Percentiles rank a stretch among this genome's conserved stretches.
Conservation (phyloP, 768 basidiomycete genomes). For the Tephrocybe rancida region DNA sequence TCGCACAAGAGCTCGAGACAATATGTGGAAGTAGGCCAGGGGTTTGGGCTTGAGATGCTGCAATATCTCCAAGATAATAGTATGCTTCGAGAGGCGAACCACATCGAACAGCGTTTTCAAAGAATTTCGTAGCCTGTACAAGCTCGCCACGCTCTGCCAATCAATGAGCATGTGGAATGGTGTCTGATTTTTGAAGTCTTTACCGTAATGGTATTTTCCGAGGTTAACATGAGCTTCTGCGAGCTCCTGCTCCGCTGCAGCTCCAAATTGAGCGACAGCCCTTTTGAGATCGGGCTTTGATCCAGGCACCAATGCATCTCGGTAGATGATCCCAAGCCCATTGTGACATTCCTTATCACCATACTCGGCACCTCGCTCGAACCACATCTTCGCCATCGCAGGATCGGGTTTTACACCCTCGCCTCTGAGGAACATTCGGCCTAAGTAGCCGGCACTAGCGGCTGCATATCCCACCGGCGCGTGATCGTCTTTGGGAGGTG, state of each 20-base stretch:
- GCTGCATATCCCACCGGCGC: conserved; percentile 65
- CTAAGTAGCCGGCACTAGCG: conserved; percentile 84
- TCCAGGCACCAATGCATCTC: conserved; percentile 81
- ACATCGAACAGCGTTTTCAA: conserved; percentile 82
- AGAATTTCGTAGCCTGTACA: conserved; percentile 64
- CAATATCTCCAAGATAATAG: conserved; percentile 88
- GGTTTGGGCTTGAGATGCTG: conserved; percentile 58
- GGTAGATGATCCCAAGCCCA: conserved; percentile 87
- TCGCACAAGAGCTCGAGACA: conserved; percentile 78
- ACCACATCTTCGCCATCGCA: conserved; percentile 87
- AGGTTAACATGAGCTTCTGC: conserved; percentile 93
- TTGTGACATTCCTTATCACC: conserved; percentile 90
- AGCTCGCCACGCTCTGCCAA: conserved; percentile 69
- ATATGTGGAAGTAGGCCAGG: conserved; percentile 45
- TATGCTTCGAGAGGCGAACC: conserved; percentile 96
- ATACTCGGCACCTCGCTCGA: conserved; percentile 79
- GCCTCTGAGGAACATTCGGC: conserved; percentile 92
- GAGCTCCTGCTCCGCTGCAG: conserved; percentile 85
- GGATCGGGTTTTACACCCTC: conserved; percentile 86
- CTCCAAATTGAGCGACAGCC: conserved; percentile 67
- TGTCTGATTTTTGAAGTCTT: conserved; percentile 15
- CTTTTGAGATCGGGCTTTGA: conserved; percentile 64
- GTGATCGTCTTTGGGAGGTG: conserved; percentile 51
- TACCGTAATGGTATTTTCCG: conserved; percentile 77
- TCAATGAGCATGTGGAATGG: conserved; percentile 7